Evolutionary conservation across 768 basidiomycete species (phyloP), one percentile per base, ranked within the genome.

Genomic region (Paxillus ammoniavirescens): DNA sequence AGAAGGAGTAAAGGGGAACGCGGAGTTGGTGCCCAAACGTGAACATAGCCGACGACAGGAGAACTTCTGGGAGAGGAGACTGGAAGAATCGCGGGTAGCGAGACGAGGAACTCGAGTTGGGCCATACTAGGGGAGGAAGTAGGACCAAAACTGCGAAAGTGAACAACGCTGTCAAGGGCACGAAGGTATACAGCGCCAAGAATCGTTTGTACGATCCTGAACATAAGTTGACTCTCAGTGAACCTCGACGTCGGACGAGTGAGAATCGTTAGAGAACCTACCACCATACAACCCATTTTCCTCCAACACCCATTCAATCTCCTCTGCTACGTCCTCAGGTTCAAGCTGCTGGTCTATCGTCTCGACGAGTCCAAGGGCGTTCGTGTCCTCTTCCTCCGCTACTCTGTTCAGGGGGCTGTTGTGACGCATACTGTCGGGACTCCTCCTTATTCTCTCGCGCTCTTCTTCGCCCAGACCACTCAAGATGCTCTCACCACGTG

Each of bases 161-260:
- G 37, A 82, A 45, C 31, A 82, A 38, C 8, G 78, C 79, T 0
- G 80, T 76, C 37, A 83, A 49, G 1, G 87, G 86, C n/a, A 82
- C 82, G 33, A 86, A 68, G 0, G 78, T 75, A 63, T 89, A 86
- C 43, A 84, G 58, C n/a, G 73, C 65, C 36, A 87, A 48, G 10
- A 86, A 66, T 33, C 73, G 75, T 37, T 62, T 67, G 72, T 89
- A 89, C 4, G 86, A 87, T 18, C 87, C 89, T 90, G 55, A 40
- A 53, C 7, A 31, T 45, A 46, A 21, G 21, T 33, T 17, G 47
- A 47, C 23, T 10, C 14, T 28, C n/a, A n/a, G 13, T 3, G 52
- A 45, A 30, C 4, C 47, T 62, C 33, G 58, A 41, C 8, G 49
- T 49, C 49, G 15, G 6, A 21, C 26, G 10, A 0, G 35, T 14